Evolutionary conservation across 2,329 filamentous ascomycete genomes (phyloP).

Genomic region (Alternaria sp.): DNA sequence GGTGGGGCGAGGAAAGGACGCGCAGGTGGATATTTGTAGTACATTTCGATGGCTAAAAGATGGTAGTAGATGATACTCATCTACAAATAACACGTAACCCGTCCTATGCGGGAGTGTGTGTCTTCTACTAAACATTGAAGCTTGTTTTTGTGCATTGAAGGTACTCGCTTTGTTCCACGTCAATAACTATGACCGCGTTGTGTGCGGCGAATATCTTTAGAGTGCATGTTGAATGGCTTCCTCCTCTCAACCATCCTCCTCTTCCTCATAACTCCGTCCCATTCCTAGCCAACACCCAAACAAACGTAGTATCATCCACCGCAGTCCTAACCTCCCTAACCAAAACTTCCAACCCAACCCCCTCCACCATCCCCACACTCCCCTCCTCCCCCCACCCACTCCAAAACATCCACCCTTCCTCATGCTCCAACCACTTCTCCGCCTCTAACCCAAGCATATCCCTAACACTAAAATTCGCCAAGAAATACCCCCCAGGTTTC

Average conservation of each 20-base stretch:
- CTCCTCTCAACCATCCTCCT: not conserved
- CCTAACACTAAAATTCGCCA: conserved; percentile 52
- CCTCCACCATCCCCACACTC: conserved; percentile 43
- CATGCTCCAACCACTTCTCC: conserved; percentile 48
- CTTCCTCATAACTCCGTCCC: not conserved
- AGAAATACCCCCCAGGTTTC: conserved; percentile 59
- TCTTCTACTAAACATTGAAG: too few relatives aligned
- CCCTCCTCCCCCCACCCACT: conserved; percentile 52
- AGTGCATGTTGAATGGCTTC: too few relatives aligned
- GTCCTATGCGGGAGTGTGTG: too few relatives aligned
- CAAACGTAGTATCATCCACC: conserved; percentile 35
- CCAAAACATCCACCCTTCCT: conserved; percentile 52
- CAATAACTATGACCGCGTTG: too few relatives aligned
- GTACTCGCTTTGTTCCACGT: too few relatives aligned
- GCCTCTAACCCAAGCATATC: conserved; percentile 23
- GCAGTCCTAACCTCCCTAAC: conserved; percentile 36
- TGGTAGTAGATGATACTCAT: too few relatives aligned
- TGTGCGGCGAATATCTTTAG: too few relatives aligned
- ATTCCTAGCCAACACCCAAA: conserved; percentile 44
- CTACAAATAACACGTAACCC: too few relatives aligned
- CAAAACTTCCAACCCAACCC: conserved; percentile 38
- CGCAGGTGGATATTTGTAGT: too few relatives aligned
- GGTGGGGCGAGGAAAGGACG: too few relatives aligned
- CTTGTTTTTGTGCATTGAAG: too few relatives aligned
- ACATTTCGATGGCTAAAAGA: too few relatives aligned